phyloP scores from a whole-genome alignment of 2,329 filamentous ascomycete species.

The Colletotrichum nymphaeae region DNA sequence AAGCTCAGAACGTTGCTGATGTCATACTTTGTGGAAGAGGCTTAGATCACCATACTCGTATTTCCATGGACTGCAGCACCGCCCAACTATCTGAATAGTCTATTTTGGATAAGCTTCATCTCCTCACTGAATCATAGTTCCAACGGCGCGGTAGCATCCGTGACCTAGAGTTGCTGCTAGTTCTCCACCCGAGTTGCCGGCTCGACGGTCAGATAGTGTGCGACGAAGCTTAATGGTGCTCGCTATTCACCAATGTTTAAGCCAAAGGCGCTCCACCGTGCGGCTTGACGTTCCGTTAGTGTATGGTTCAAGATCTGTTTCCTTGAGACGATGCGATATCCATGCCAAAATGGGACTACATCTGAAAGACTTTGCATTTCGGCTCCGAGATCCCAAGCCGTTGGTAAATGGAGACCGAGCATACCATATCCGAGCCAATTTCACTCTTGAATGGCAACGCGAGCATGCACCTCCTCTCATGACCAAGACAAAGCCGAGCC shows the following conservation, averaged over 20 bases:
- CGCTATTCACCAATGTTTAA: neutral
- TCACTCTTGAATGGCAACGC: accelerated
- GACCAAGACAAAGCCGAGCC: neutral
- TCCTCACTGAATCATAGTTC: neutral
- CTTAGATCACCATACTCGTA: neutral
- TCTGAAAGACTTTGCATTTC: neutral
- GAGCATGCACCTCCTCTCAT: neutral
- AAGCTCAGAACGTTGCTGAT: neutral
- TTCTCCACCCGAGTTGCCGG: neutral
- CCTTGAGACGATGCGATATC: too few species aligned
- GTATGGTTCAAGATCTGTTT: neutral
- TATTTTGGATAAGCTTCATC: neutral
- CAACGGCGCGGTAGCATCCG: neutral
- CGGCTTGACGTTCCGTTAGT: neutral
- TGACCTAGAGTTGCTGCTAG: neutral
- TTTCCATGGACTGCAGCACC: neutral
- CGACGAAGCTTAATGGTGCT: neutral
- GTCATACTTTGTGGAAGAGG: neutral
- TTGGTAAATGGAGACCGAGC: neutral
- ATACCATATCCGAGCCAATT: neutral
- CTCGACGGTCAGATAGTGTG: neutral
- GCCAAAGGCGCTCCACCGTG: neutral
- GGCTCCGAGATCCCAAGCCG: neutral
- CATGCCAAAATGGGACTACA: neutral
- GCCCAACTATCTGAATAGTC: neutral